These are phyloP conservation scores for Bocquillonia castaneifolia DNA, from an alignment of 441 rosid species.

Conservation along the genomic window DNA sequence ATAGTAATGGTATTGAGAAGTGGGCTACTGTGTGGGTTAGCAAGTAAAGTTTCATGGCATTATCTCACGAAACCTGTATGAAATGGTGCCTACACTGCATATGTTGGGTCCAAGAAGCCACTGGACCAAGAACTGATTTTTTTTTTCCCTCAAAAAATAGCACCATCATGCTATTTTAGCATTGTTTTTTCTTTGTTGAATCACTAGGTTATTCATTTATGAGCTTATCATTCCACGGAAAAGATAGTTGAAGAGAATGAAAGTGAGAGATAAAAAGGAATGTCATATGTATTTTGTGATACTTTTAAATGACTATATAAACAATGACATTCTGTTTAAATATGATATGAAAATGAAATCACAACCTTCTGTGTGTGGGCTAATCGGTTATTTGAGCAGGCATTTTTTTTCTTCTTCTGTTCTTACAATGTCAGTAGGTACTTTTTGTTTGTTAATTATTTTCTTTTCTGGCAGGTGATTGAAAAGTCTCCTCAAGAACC, in stretches of 20 bases:
- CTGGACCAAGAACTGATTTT: too few species aligned
- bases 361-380: too few species aligned
- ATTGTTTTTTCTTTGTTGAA: neutral
- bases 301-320: neutral
- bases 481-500: conserved; percentile 40
- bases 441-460: neutral
- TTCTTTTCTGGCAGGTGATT: conserved; percentile 42
- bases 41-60: neutral
- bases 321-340: neutral
- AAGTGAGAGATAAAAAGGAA: too few species aligned
- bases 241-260: conserved; percentile 2
- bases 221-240: neutral
- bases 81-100: neutral
- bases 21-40: neutral
- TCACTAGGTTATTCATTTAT: neutral
- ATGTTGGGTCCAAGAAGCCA: neutral
- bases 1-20: too few species aligned
- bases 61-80: neutral
- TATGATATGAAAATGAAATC: neutral
- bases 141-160: too few species aligned
- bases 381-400: too few species aligned
- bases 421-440: neutral
- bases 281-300: neutral
- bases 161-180: neutral
- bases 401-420: neutral